A percentile compares a stretch with the other conserved stretches of the same genome.
Evolutionary conservation across 2,329 filamentous ascomycete genomes (phyloP).

Genomic region (Aaosphaeria arxii): DNA sequence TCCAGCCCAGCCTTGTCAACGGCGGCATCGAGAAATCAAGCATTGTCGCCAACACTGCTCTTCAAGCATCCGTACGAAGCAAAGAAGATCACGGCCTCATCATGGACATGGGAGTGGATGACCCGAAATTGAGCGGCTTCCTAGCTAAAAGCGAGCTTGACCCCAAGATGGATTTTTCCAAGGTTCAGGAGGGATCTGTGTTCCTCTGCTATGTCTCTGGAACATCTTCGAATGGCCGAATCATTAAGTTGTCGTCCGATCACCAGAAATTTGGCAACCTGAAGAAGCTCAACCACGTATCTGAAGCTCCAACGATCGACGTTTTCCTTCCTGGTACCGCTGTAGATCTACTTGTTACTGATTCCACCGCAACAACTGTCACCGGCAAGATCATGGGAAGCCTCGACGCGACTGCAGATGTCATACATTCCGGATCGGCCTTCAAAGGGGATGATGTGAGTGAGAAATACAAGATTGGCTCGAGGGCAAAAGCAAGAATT

Average conservation of each 20-base stretch:
- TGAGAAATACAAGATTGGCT: conserved; percentile 76
- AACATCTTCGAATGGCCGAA: conserved; percentile 73
- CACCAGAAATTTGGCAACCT: conserved; percentile 66
- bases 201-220: conserved; percentile 79
- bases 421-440: conserved; percentile 81
- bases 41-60: conserved; percentile 69
- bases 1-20: conserved; percentile 78
- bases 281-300: conserved; percentile 63
- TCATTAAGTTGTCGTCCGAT: conserved; percentile 80
- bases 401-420: conserved; percentile 84
- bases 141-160: conserved; percentile 81
- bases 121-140: conserved; percentile 71
- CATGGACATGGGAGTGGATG: conserved; percentile 82
- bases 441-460: conserved; percentile 67
- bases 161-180: conserved; percentile 59
- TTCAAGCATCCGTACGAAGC: conserved; percentile 86
- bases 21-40: conserved; percentile 69
- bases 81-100: conserved; percentile 95
- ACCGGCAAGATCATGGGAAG: conserved; percentile 89
- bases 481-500: conserved; percentile 80
- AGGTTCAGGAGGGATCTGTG: conserved; percentile 78
- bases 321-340: conserved; percentile 89
- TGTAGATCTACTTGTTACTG: conserved; percentile 78
- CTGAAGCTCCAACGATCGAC: conserved; percentile 80
- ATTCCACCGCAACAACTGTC: conserved; percentile 71